Percentiles rank a stretch among this genome's conserved stretches.
These are phyloP conservation scores for Mallotus nudiflorus DNA, from an alignment of 345 rosid genomes.

Conservation along the genomic window DNA sequence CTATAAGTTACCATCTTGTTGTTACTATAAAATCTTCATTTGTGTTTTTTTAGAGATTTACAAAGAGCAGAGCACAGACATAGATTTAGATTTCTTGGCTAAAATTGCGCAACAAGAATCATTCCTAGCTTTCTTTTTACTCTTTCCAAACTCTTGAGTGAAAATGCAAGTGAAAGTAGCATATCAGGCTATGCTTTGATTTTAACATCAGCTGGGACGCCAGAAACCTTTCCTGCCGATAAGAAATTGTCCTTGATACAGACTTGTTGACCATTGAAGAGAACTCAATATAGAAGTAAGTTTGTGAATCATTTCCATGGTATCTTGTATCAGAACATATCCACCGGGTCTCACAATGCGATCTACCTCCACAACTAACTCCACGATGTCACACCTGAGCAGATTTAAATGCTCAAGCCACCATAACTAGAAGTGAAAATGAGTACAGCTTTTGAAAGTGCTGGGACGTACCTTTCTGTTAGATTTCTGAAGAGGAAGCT, in stretches of 20 bases:
- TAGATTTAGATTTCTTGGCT: background rate
- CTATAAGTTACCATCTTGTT: background rate
- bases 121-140: background rate
- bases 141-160: background rate
- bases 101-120: background rate
- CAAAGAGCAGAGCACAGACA: background rate
- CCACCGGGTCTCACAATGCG: slow-evolving; percentile 83
- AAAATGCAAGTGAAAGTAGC: background rate
- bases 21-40: background rate
- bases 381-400: slow-evolving; percentile 61
- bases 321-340: slow-evolving; percentile 73
- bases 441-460: background rate
- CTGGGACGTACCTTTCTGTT: slow-evolving; percentile 44
- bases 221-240: slow-evolving; percentile 73
- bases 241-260: slow-evolving; percentile 63
- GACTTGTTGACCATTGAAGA: slow-evolving; percentile 64
- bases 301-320: slow-evolving; percentile 50
- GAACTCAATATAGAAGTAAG: slow-evolving; percentile 51
- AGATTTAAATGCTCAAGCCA: background rate
- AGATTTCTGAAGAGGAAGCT: slow-evolving; percentile 59
- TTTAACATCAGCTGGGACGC: slow-evolving; percentile 51
- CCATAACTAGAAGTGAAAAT: background rate
- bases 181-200: background rate
- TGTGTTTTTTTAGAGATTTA: background rate
- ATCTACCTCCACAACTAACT: slow-evolving; percentile 69